Evolutionary conservation across 345 rosid species (phyloP).

Genomic region (Salix caprea): DNA sequence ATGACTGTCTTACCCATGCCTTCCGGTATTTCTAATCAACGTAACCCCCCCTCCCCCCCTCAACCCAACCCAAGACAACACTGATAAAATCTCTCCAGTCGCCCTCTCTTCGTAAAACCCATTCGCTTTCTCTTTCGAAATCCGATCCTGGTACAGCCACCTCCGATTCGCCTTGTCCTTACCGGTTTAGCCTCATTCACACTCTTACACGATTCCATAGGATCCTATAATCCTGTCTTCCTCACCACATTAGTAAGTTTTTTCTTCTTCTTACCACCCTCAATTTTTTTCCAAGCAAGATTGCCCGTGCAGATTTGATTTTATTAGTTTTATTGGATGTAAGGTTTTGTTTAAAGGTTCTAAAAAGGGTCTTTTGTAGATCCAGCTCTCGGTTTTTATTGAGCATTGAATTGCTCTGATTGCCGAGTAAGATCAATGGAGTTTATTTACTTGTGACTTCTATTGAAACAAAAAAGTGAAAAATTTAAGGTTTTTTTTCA

Average conservation of each 20-base stretch:
- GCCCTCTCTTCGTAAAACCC: neutral
- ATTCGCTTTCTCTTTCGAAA: neutral
- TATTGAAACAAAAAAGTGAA: neutral
- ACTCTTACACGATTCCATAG: neutral
- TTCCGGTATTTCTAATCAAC: neutral
- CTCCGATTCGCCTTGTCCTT: constrained; percentile 4
- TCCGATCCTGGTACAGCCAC: neutral
- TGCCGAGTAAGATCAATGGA: constrained; percentile 12
- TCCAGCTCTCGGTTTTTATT: constrained; percentile 7
- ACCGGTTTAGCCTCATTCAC: neutral
- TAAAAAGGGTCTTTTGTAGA: neutral
- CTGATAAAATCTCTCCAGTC: neutral
- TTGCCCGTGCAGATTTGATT: neutral
- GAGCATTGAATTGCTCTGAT: neutral
- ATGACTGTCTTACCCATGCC: constrained; percentile 30
- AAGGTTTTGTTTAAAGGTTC: neutral
- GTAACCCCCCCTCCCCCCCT: neutral
- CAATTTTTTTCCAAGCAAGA: neutral
- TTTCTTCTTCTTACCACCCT: too few relatives aligned
- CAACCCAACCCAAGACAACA: constrained; percentile 12
- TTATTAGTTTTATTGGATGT: neutral
- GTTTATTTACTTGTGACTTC: neutral
- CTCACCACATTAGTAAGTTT: constrained; percentile 6
- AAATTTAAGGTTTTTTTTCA: constrained; percentile 14
- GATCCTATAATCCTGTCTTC: constrained; percentile 3